Percentiles rank a stretch among this genome's conserved stretches.
Conservation (phyloP, 305 asterid genomes). For the Fraxinus dipetala region DNA sequence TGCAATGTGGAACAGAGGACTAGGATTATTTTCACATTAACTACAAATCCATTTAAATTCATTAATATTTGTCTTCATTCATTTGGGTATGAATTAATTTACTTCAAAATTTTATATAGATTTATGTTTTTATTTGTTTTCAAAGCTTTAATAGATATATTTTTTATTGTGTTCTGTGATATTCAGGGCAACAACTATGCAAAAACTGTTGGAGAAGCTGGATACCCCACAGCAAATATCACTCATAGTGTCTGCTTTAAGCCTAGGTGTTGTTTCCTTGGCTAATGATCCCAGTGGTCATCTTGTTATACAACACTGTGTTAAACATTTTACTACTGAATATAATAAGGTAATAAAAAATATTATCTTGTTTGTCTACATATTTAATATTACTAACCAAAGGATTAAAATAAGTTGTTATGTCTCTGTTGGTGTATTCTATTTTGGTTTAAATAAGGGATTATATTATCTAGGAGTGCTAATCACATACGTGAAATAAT, state of each 20-base stretch:
- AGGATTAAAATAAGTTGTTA: neutral
- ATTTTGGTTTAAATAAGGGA: neutral
- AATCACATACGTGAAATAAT: neutral
- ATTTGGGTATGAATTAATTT: conserved; percentile 47
- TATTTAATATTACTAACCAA: neutral
- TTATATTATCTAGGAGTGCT: neutral
- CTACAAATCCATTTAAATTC: conserved; percentile 31
- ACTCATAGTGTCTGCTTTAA: conserved; percentile 35
- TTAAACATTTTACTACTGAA: conserved; percentile 43
- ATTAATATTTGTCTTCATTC: conserved; percentile 42
- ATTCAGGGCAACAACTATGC: conserved; percentile 53
- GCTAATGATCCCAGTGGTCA: conserved; percentile 63
- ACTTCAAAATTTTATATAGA: neutral
- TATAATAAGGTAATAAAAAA: conserved; percentile 46
- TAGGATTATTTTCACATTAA: conserved; percentile 38
- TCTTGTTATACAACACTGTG: conserved; percentile 51
- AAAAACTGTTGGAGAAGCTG: conserved; percentile 53
- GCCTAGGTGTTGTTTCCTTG: conserved; percentile 43
- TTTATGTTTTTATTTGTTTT: neutral
- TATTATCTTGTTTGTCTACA: neutral
- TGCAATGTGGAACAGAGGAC: conserved; percentile 59
- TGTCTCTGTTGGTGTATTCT: neutral
- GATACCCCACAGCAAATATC: conserved; percentile 49
- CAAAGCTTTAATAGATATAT: neutral
- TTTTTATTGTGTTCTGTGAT: neutral